These are phyloP conservation scores for Nyctanthes arbortristis DNA, from an alignment of 257 asterid species.

Conservation along the genomic window DNA sequence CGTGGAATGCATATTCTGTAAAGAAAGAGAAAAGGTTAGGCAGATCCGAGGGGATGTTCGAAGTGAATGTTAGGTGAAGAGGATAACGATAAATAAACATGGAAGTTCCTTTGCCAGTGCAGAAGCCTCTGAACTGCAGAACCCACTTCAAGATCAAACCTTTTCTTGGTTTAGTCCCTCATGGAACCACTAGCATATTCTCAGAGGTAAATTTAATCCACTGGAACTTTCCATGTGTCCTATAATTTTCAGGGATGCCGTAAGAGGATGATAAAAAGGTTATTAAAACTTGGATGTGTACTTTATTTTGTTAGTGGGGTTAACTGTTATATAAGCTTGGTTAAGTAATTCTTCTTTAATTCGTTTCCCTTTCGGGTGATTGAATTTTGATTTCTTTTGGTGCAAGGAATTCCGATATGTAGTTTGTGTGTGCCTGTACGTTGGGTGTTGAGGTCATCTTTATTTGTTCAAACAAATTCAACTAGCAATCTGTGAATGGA, in stretches of 20 bases:
- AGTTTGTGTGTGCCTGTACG: background rate
- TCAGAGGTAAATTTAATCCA: background rate
- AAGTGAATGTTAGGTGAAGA: conserved; percentile 23
- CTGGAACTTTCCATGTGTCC: background rate
- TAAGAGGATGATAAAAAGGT: background rate
- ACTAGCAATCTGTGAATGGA: background rate
- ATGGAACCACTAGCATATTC: conserved; percentile 47
- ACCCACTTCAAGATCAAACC: conserved; percentile 56
- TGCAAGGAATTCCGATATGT: background rate
- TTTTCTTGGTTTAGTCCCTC: conserved; percentile 58
- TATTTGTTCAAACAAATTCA: background rate
- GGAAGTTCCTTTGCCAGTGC: conserved; percentile 71
- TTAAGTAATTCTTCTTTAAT: conserved; percentile 5
- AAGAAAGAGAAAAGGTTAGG: conserved; percentile 19
- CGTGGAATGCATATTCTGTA: background rate
- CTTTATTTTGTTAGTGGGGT: background rate
- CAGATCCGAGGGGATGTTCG: conserved; percentile 30
- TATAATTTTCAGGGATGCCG: background rate
- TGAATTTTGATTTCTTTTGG: conserved; percentile 11
- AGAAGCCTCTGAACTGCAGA: conserved; percentile 47
- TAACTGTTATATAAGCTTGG: conserved; percentile 12
- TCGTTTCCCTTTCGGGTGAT: background rate
- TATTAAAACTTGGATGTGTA: background rate
- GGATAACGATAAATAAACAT: conserved; percentile 28
- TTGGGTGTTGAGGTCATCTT: background rate